Conservation (phyloP, 139 green algal species). For the Coelastrella sp. region DNA sequence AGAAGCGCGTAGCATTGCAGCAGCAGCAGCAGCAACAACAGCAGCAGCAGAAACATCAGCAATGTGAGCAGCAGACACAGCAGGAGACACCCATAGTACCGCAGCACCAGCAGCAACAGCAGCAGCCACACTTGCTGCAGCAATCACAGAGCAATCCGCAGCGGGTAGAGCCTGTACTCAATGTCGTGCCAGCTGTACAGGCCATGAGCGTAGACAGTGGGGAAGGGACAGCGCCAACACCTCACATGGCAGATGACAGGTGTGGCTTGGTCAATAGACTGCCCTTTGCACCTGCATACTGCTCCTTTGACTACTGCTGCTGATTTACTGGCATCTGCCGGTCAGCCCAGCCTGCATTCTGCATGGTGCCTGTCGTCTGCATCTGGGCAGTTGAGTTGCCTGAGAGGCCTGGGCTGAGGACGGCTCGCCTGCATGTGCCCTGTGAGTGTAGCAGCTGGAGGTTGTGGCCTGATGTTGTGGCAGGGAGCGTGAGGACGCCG, state of each 20-base stretch:
- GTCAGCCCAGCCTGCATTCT: no score
- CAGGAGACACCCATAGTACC: neutral
- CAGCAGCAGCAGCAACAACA: conserved; percentile 29
- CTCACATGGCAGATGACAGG: neutral
- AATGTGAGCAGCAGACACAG: neutral
- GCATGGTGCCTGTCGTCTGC: no score
- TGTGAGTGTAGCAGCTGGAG: neutral
- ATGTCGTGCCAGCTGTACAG: neutral
- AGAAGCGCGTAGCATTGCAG: neutral
- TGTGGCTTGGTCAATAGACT: neutral
- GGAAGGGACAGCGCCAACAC: neutral
- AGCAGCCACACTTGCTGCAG: neutral
- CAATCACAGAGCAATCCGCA: neutral
- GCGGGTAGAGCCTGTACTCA: neutral
- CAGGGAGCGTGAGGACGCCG: no score
- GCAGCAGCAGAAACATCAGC: conserved; percentile 39
- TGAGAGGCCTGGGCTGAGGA: neutral
- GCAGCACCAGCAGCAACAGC: conserved; percentile 35
- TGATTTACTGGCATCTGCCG: no score
- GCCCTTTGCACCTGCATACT: no score
- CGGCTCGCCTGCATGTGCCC: neutral
- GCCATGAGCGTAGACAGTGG: conserved; percentile 30
- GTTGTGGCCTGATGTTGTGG: neutral
- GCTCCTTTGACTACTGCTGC: no score
- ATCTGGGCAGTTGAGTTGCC: no score